Evolutionary conservation across 2,329 filamentous ascomycete species (phyloP), one percentile per base, ranked within the genome.

Genomic region (Malbranchea cinnamomea): DNA sequence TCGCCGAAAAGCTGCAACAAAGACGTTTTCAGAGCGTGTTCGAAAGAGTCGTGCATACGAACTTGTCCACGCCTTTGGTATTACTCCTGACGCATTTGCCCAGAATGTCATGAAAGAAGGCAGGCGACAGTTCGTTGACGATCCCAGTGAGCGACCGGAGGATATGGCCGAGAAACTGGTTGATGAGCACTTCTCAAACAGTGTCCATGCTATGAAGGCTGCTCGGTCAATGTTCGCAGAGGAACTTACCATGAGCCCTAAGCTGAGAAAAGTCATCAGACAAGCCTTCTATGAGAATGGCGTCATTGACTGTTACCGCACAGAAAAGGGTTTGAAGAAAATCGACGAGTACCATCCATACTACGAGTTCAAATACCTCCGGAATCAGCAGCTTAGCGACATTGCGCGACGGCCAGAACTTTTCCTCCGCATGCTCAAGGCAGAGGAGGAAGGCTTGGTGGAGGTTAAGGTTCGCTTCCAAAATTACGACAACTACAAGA

Each of bases 351-450:
- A 89, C 14, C 85, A 95, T 47, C 83, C 84, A 0, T 95, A 91
- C 54, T 95, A 95, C 50, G 89, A 95, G 54, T 82, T 98, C 62
- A 93, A 98, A 55, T 98, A 98, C 45, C 66, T 98, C 12, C 74
- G 83, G 40, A 84, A 89, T 44, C 85, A 94, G 54, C 80, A 81
- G 5, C 78, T 94, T 37, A 63, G 65, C 23, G 79, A 89, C 41
- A 70, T 95, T 35, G 78, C 83, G 2, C 72, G 74, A 30, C 75
- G 80, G 31, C 89, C 89, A 1, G 85, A 94, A 40, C 64, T 93
- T 15, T 98, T 89, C 51, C 61, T 98, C 33, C 87, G 91, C 57
- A 98, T 98, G 89, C 74, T 95, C 53, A 91, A 84, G 52, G 89
- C 89, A 2, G 89, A 98, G 53, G 79, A 89, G 45, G 89, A 98